These are phyloP conservation scores for Penicillium tannophilum DNA, from an alignment of 495 filamentous ascomycete species.

Conservation along the genomic window DNA sequence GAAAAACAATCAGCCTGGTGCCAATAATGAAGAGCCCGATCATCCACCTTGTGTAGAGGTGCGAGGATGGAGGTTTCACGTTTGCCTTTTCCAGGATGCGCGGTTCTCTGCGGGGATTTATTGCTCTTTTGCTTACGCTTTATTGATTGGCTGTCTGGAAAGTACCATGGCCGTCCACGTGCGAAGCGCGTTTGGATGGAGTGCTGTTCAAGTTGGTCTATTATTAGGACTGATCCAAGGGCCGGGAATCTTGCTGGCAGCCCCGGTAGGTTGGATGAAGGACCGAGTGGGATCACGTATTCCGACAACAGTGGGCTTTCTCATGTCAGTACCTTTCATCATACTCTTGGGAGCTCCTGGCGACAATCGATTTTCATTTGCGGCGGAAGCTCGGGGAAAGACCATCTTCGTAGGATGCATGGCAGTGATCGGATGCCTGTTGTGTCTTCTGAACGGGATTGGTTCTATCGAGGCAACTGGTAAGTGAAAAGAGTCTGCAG, in stretches of 20 bases:
- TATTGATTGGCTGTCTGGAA: slow-evolving; percentile 31
- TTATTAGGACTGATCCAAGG: slow-evolving; percentile 33
- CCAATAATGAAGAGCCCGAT: background rate
- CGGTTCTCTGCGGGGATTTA: slow-evolving; percentile 26
- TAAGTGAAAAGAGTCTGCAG: slow-evolving; percentile 14
- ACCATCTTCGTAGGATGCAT: slow-evolving; percentile 24
- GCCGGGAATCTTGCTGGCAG: slow-evolving; percentile 28
- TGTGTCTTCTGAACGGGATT: slow-evolving; percentile 29
- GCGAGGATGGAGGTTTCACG: slow-evolving; percentile 28
- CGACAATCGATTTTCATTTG: slow-evolving; percentile 19
- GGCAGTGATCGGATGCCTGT: slow-evolving; percentile 20
- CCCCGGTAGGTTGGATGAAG: slow-evolving; percentile 30
- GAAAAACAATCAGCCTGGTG: background rate
- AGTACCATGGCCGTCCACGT: slow-evolving; percentile 37
- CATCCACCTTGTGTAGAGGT: background rate
- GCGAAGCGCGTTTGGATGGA: slow-evolving; percentile 34
- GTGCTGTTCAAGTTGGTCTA: slow-evolving; percentile 27
- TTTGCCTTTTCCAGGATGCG: slow-evolving; percentile 22
- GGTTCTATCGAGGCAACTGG: slow-evolving; percentile 37
- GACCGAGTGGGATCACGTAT: slow-evolving; percentile 30
- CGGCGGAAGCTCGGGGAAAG: slow-evolving; percentile 18
- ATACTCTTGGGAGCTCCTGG: slow-evolving; percentile 30
- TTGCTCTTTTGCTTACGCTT: slow-evolving; percentile 23
- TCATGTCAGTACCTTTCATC: slow-evolving; percentile 21
- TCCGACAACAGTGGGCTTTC: slow-evolving; percentile 28